Conservation (phyloP, 306 rosid species). For the Abrus pulchellus region DNA sequence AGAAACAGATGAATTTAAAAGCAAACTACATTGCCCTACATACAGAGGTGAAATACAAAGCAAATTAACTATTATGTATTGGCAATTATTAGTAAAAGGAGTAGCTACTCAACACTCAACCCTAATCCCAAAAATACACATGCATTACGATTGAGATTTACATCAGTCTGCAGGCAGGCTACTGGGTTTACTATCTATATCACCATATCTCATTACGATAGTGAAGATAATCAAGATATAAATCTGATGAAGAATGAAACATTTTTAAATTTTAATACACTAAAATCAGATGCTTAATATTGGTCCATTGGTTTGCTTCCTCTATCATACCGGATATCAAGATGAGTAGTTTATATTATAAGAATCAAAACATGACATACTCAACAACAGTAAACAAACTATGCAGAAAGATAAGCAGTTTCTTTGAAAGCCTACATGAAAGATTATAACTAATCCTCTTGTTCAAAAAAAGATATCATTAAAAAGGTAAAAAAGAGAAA, state of each 20-base stretch:
- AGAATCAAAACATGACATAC: neutral
- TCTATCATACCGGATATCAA: neutral
- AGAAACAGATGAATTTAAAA: neutral
- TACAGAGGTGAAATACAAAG: neutral
- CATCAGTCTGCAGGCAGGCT: neutral
- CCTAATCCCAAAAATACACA: neutral
- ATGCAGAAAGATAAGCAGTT: neutral
- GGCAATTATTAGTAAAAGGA: neutral
- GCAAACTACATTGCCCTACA: neutral
- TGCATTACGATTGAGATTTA: neutral
- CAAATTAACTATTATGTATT: neutral
- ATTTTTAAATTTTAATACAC: neutral
- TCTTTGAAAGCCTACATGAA: neutral
- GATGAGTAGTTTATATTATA: neutral
- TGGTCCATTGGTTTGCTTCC: neutral
- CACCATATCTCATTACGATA: neutral
- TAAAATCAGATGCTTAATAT: neutral
- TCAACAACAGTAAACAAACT: neutral
- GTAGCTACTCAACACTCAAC: neutral
- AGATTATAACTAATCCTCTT: slow-evolving; percentile 1
- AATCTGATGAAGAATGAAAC: neutral
- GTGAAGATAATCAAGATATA: neutral
- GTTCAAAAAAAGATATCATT: neutral
- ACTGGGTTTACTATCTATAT: neutral
- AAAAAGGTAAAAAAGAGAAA: slow-evolving; percentile 23